Conservation (phyloP, 768 basidiomycete genomes). For the Pleurotus pulmonarius region DNA sequence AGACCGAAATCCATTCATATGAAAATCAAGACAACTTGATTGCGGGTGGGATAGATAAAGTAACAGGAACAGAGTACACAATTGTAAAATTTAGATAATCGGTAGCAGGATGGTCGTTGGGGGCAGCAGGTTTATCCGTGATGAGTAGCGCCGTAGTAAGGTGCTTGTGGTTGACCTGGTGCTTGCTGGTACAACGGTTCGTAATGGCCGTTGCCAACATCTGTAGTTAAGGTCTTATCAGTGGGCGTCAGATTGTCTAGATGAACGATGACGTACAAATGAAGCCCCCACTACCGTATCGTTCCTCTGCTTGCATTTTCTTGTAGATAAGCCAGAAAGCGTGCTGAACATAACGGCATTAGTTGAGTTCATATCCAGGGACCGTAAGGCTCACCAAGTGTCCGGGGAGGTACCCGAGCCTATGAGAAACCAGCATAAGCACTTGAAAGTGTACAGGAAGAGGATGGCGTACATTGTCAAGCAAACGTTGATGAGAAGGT, state of each 20-base stretch:
- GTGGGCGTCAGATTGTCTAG: not conserved
- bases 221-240: constrained; percentile 7
- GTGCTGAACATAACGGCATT: constrained; percentile 35
- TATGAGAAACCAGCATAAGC: constrained; percentile 17
- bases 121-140: constrained; percentile 1
- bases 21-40: constrained; percentile 58
- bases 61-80: no score
- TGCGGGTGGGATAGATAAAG: not conserved
- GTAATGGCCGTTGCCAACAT: constrained; percentile 25
- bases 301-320: constrained; percentile 85
- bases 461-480: constrained; percentile 59
- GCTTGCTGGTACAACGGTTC: constrained; percentile 18
- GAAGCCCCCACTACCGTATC: constrained; percentile 75
- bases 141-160: constrained; percentile 17
- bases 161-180: constrained; percentile 11
- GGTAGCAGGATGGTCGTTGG: no score
- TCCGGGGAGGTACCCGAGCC: constrained; percentile 78
- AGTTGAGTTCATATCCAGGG: not conserved
- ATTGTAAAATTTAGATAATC: no score
- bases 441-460: not conserved
- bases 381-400: constrained; percentile 27
- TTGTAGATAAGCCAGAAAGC: constrained; percentile 90
- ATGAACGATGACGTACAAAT: constrained; percentile 50
- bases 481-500: constrained; percentile 80
- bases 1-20: constrained; percentile 78